Conservation (phyloP, 306 rosid genomes). For the Glycine soja region DNA sequence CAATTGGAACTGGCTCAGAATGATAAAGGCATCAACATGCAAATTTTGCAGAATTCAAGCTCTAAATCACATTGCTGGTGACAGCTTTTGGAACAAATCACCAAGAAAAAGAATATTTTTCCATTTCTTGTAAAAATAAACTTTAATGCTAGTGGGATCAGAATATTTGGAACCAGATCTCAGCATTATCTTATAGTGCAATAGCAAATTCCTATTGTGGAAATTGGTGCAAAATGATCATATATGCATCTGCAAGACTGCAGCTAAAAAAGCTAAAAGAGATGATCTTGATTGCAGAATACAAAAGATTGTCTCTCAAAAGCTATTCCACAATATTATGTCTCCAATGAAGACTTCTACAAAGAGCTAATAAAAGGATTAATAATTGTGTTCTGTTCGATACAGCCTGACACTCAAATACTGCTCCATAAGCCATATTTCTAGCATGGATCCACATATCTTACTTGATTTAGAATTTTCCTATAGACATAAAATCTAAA, state of each 20-base stretch:
- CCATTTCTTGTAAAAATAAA: background rate
- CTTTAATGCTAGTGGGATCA: background rate
- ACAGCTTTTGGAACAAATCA: background rate
- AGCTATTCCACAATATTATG: background rate
- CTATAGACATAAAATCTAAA: constrained; percentile 8
- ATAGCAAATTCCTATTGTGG: background rate
- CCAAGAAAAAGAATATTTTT: background rate
- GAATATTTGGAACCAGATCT: constrained; percentile 9
- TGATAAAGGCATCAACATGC: background rate
- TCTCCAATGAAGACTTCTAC: constrained; percentile 20
- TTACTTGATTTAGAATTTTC: background rate
- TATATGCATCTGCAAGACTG: background rate
- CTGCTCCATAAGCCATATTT: background rate
- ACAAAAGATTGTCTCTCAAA: background rate
- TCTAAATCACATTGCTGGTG: constrained; percentile 12
- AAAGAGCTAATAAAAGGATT: background rate
- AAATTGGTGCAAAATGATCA: background rate
- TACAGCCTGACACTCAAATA: background rate
- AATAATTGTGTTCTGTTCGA: background rate
- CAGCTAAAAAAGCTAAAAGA: background rate
- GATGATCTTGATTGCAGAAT: background rate
- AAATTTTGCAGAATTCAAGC: constrained; percentile 2
- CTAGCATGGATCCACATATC: constrained; percentile 13
- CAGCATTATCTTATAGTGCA: background rate
- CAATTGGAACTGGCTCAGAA: constrained; percentile 14